Base-by-base conservation (phyloP, 768 basidiomycete genomes). In the Fomitopsis serialis region DNA sequence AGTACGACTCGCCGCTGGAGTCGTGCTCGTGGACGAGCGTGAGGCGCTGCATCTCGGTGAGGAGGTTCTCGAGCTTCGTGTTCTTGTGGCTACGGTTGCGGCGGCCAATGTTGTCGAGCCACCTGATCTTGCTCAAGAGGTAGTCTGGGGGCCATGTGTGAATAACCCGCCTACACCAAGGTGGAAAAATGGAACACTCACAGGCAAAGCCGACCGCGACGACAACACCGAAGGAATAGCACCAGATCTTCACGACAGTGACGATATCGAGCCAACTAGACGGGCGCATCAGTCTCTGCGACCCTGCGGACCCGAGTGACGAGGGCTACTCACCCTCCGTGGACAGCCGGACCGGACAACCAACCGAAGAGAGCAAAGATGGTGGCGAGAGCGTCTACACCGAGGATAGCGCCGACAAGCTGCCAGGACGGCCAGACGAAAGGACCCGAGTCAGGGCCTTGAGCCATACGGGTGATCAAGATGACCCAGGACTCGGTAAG, bases 311-410 rank as follows among this genome's bases (percentile, higher is more conserved):
- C 15, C 13, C 19, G n/a, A 19, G 15, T 17, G 19, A 17, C 7
- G 6, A 40, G 37, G 15, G 37, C 6, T 40, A 53, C 55, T 32
- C 19, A 63, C 67, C 69, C 69, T 36, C 58, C 59, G 46, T 64
- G 66, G 17, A 63, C 61, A n/a, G 35, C 62, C 13, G 66, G 53
- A n/a, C 74, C 75, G 27, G 69, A 68, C 40, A 76, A 57, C 74
- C 74, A 76, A 17, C 74, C 74, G 58, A 69, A 76, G 9, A 70
- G 42, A 21, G 66, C 61, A 54, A 76, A 74, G 48, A 76, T 58
- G 9, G 68, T 69, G 2, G 74, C 75, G n/a, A 77, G 65, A 52
- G 73, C 64, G 55, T 76, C 75, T 45, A 73, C 68, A 19, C 71
- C 61, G 54, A 70, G 56, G 63, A 67, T 69, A 52, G 75, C 58